phyloP scores from a whole-genome alignment of 176 grass and related monocot genomes.

The Echinochloa phyllopogon region DNA sequence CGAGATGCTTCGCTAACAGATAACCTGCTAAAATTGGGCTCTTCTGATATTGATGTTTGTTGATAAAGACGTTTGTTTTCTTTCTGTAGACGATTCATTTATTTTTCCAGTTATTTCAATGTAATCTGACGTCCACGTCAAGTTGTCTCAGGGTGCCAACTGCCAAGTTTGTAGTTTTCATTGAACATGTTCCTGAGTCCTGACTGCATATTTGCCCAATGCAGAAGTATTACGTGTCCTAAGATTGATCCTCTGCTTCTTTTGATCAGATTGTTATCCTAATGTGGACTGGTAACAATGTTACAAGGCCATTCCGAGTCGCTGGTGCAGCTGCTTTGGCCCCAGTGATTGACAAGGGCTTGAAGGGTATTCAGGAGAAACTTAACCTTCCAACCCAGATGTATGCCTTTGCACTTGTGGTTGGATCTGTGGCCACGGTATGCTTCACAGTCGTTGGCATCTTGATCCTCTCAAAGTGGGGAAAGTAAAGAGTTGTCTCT shows the following conservation, averaged over 20 bases:
- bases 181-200: not conserved
- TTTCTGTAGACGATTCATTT: not conserved
- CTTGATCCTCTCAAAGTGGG: constrained; percentile 68
- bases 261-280: constrained; percentile 65
- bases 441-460: constrained; percentile 58
- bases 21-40: not conserved
- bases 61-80: not conserved
- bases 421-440: constrained; percentile 40
- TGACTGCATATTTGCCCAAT: not conserved
- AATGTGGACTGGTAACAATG: constrained; percentile 71
- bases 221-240: not conserved
- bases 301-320: constrained; percentile 65
- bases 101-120: not conserved
- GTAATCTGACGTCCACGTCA: not conserved
- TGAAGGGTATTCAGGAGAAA: constrained; percentile 58
- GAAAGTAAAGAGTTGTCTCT: constrained; percentile 54
- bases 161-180: not conserved
- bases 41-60: not conserved
- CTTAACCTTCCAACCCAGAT: constrained; percentile 61
- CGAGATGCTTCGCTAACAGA: not conserved
- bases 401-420: constrained; percentile 59
- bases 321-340: constrained; percentile 59
- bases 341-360: constrained; percentile 46
- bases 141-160: not conserved
- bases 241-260: constrained; percentile 11